Conservation (phyloP, 768 basidiomycete species). For the Psilocybe azurescens region DNA sequence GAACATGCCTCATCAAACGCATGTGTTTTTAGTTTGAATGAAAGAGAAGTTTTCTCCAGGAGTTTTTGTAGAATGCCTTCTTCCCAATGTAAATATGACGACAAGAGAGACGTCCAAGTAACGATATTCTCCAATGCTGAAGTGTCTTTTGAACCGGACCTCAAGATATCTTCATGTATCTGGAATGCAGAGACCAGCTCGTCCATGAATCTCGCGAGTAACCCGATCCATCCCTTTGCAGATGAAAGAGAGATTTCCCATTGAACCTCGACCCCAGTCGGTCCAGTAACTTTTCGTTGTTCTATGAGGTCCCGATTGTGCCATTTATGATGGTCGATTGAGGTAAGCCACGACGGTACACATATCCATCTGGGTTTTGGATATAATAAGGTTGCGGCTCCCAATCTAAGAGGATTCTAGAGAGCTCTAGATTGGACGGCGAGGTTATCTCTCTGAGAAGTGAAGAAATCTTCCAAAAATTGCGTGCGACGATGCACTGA, state of each 20-base stretch:
- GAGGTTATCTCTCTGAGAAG: not conserved
- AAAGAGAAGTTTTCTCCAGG: too few relatives aligned
- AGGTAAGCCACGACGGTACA: not conserved
- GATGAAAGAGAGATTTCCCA: not conserved
- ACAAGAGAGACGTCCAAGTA: not conserved
- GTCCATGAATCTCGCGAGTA: not conserved
- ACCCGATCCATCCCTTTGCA: not conserved
- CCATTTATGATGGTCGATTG: not conserved
- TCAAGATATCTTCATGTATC: not conserved
- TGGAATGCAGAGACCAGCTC: not conserved
- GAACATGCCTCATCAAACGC: too few relatives aligned
- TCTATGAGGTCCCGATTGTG: not conserved
- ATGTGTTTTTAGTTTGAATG: too few relatives aligned
- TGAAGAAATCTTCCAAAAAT: not conserved
- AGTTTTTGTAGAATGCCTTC: not conserved
- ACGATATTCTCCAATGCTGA: not conserved
- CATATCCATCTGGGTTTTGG: not conserved
- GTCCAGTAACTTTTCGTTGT: not conserved
- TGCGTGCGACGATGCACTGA: not conserved
- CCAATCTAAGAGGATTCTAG: not conserved
- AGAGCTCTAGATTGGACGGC: not conserved
- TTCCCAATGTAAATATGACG: not conserved
- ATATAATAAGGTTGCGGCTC: not conserved
- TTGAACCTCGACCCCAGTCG: not conserved
- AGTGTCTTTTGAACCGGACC: not conserved